Evolutionary conservation across 129 eudicot species (phyloP).

Genomic region (Flaveria ramosissima): DNA sequence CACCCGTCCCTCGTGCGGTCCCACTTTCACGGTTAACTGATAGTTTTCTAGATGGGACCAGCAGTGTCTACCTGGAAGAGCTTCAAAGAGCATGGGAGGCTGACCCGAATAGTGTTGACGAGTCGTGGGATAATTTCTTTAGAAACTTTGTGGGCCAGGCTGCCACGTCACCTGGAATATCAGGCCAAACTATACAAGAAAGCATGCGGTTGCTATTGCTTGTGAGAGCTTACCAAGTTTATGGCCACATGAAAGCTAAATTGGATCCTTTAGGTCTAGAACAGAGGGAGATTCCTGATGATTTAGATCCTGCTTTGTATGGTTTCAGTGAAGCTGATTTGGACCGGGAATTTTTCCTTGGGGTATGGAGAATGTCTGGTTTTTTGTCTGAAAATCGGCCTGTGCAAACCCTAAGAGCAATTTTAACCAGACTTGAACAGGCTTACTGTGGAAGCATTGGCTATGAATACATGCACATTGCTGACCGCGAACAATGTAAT

Average conservation of each 20-base stretch:
- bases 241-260: constrained; percentile 90
- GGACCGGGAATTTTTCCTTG: constrained; percentile 88
- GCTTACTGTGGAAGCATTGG: constrained; percentile 94
- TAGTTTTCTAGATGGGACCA: constrained; percentile 89
- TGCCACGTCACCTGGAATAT: constrained; percentile 78
- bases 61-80: constrained; percentile 93
- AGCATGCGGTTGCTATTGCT: constrained; percentile 88
- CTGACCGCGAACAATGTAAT: constrained; percentile 83
- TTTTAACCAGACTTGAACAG: constrained; percentile 84
- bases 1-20: constrained; percentile 84
- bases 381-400: constrained; percentile 95
- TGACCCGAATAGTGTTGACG: constrained; percentile 91
- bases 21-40: constrained; percentile 87
- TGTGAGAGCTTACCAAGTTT: constrained; percentile 93
- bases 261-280: constrained; percentile 82
- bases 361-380: constrained; percentile 90
- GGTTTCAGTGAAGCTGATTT: constrained; percentile 83
- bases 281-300: constrained; percentile 69
- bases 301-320: constrained; percentile 70
- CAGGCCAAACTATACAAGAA: constrained; percentile 96
- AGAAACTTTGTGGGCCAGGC: constrained; percentile 92
- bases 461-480: constrained; percentile 90
- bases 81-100: constrained; percentile 97
- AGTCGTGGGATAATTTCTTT: constrained; percentile 96
- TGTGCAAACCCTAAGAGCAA: constrained; percentile 77